These are phyloP conservation scores for Viridothelium virens DNA, from an alignment of 495 filamentous ascomycete genomes.

Conservation along the genomic window DNA sequence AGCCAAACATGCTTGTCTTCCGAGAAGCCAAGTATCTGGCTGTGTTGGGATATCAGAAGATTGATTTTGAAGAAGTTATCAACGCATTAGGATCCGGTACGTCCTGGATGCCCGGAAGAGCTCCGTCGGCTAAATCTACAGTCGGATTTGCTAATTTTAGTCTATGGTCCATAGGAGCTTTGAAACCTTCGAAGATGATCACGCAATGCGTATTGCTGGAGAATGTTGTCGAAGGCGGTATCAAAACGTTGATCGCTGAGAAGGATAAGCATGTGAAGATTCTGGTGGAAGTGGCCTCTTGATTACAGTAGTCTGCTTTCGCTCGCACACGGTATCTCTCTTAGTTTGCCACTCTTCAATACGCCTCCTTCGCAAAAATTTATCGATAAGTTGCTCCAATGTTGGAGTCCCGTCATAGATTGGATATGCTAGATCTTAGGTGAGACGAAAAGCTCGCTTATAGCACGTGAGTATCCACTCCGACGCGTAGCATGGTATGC, in stretches of 20 bases:
- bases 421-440: no score
- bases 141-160: not conserved
- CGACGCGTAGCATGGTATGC: no score
- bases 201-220: conserved; percentile 31
- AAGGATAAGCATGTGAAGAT: conserved; percentile 39
- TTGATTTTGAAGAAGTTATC: conserved; percentile 34
- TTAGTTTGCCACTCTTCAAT: no score
- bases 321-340: no score
- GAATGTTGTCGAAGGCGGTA: conserved; percentile 31
- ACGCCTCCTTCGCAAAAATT: no score
- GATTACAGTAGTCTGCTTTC: not conserved
- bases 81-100: conserved; percentile 25
- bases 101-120: not conserved
- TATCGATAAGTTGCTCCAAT: no score
- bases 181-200: conserved; percentile 34
- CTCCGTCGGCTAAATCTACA: not conserved
- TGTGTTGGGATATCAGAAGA: conserved; percentile 31
- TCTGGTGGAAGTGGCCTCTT: conserved; percentile 26
- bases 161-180: conserved; percentile 18
- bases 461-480: no score
- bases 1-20: conserved; percentile 33
- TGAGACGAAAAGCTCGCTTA: no score
- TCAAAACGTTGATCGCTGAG: conserved; percentile 31
- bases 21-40: conserved; percentile 30
- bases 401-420: no score